A percentile compares a stretch with the other conserved stretches of the same genome.
Conservation (phyloP, 2,329 filamentous ascomycete genomes). For the Biscogniauxia marginata region DNA sequence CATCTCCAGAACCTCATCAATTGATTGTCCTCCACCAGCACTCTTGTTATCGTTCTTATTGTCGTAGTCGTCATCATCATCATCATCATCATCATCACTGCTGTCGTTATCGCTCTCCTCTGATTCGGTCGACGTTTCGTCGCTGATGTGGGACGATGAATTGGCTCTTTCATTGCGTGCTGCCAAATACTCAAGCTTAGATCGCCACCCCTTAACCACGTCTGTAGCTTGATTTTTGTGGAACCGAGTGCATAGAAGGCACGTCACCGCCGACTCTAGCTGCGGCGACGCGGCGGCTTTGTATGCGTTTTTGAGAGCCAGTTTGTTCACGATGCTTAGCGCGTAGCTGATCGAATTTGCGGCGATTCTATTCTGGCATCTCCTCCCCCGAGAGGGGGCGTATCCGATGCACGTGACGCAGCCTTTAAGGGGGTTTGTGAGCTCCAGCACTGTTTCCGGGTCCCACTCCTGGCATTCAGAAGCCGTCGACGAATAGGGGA, state of each 20-base stretch:
- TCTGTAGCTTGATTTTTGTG: slow-evolving; percentile 2
- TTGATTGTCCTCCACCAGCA: neutral
- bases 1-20: slow-evolving; percentile 1
- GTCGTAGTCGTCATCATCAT: neutral
- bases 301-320: slow-evolving; percentile 2
- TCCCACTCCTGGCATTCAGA: slow-evolving; percentile 16
- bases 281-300: slow-evolving; percentile 9
- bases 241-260: slow-evolving; percentile 10
- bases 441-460: slow-evolving; percentile 14
- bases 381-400: slow-evolving; percentile 2
- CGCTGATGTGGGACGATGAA: neutral
- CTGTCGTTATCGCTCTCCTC: neutral
- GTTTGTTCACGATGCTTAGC: slow-evolving; percentile 1
- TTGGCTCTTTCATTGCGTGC: neutral
- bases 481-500: neutral
- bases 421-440: slow-evolving; percentile 3
- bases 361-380: slow-evolving; percentile 7
- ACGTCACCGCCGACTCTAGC: slow-evolving; percentile 6
- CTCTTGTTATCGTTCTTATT: slow-evolving; percentile 1
- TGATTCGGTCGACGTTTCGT: neutral
- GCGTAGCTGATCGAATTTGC: neutral
- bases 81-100: neutral
- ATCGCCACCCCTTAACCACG: slow-evolving; percentile 8
- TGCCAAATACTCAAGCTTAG: slow-evolving; percentile 4
- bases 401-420: slow-evolving; percentile 10